Percentiles rank a stretch among this genome's conserved stretches.
Evolutionary conservation across 2,329 filamentous ascomycete species (phyloP).

Genomic region (Triangularia verruculosa): DNA sequence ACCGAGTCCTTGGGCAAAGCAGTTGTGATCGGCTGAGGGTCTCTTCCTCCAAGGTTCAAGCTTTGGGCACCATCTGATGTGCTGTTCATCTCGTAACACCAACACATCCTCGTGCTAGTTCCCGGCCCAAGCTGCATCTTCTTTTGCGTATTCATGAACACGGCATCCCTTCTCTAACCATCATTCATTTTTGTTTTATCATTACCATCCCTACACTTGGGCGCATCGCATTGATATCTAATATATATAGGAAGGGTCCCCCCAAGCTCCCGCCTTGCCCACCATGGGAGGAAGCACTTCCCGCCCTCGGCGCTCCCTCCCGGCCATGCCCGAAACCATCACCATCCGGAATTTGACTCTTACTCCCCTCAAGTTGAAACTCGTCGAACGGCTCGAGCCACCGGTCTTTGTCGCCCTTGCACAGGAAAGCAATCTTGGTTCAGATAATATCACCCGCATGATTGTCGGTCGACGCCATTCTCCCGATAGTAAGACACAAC

Average conservation of each 20-base stretch:
- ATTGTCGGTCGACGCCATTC: slow-evolving; percentile 27
- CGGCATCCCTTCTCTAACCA: not conserved
- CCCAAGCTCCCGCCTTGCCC: not conserved
- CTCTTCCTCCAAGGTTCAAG: not conserved
- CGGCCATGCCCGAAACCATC: slow-evolving; percentile 38
- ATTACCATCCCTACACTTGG: not conserved
- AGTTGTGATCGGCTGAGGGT: not conserved
- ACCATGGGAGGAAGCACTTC: slow-evolving; percentile 15
- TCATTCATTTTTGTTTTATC: not conserved
- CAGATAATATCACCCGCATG: slow-evolving; percentile 43
- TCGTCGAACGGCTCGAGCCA: slow-evolving; percentile 68
- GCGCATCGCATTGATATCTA: not conserved
- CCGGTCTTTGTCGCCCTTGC: not conserved
- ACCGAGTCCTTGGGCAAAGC: not conserved
- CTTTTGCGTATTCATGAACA: slow-evolving; percentile 1
- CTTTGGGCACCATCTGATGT: not conserved
- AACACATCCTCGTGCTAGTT: not conserved
- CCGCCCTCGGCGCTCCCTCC: slow-evolving; percentile 2
- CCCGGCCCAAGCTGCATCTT: not conserved
- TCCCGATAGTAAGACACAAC: not conserved
- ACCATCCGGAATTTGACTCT: slow-evolving; percentile 80
- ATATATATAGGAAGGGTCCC: not conserved
- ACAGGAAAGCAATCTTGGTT: slow-evolving; percentile 33
- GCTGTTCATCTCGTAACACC: not conserved
- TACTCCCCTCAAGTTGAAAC: slow-evolving; percentile 67